Conservation (phyloP, 768 basidiomycete genomes). For the Boletus vermiculosoides region DNA sequence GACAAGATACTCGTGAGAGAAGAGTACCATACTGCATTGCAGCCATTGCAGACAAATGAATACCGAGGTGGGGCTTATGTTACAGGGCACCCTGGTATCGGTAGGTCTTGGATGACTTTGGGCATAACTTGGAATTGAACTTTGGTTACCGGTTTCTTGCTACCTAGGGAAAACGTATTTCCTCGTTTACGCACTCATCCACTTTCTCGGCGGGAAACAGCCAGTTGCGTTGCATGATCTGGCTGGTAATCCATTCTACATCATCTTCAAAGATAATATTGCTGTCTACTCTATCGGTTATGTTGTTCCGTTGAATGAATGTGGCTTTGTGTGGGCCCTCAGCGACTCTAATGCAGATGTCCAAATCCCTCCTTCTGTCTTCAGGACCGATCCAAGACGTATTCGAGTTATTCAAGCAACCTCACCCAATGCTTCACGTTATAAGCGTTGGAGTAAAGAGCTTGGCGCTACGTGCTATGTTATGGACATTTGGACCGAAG, state of each 20-base stretch:
- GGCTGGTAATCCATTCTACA: not conserved
- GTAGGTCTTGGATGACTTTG: not conserved
- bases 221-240: not conserved
- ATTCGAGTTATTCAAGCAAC: not conserved
- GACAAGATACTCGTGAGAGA: not conserved
- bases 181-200: not conserved
- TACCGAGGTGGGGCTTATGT: not conserved
- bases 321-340: too few relatives aligned
- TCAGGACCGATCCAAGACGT: too few relatives aligned
- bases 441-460: not conserved
- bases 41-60: too few relatives aligned
- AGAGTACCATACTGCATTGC: not conserved
- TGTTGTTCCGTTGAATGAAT: accelerated
- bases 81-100: not conserved
- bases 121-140: not conserved
- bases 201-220: not conserved
- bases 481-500: not conserved
- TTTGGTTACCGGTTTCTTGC: too few relatives aligned
- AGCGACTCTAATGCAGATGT: too few relatives aligned
- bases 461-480: not conserved
- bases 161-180: slow-evolving; percentile 2
- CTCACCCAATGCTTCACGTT: not conserved
- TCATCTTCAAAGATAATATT: not conserved
- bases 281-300: accelerated
- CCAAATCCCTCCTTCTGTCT: too few relatives aligned